A percentile compares a stretch with the other conserved stretches of the same genome.
phyloP scores from a whole-genome alignment of 345 rosid species.

The Populus ilicifolia region DNA sequence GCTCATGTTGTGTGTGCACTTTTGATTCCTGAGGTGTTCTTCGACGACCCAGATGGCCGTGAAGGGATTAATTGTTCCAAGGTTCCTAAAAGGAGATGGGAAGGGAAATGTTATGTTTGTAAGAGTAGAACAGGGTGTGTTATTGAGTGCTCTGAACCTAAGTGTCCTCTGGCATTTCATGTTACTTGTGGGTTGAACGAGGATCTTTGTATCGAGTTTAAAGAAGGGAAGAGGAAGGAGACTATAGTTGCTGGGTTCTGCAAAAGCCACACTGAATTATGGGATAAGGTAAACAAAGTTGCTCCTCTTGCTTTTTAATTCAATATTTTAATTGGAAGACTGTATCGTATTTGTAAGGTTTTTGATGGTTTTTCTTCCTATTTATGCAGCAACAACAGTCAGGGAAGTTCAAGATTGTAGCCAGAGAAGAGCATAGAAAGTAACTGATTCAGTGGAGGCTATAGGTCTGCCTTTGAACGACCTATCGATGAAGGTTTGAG shows the following conservation, averaged over 20 bases:
- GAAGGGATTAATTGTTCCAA: slow-evolving; percentile 62
- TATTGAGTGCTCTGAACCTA: slow-evolving; percentile 81
- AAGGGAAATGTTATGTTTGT: slow-evolving; percentile 61
- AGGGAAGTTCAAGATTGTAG: slow-evolving; percentile 95
- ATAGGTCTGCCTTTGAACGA: background rate
- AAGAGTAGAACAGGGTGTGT: slow-evolving; percentile 58
- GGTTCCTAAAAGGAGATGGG: slow-evolving; percentile 64
- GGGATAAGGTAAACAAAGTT: slow-evolving; percentile 60
- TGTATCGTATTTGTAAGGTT: background rate
- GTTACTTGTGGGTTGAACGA: slow-evolving; percentile 78
- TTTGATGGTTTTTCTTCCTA: background rate
- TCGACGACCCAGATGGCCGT: slow-evolving; percentile 77
- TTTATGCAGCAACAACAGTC: slow-evolving; percentile 75
- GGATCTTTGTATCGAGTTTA: slow-evolving; percentile 73
- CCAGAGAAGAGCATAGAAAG: slow-evolving; percentile 47
- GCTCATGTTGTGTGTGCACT: slow-evolving; percentile 78
- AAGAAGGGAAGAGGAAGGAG: slow-evolving; percentile 52
- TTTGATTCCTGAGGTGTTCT: slow-evolving; percentile 83
- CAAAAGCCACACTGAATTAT: slow-evolving; percentile 59
- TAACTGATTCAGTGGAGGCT: slow-evolving; percentile 12
- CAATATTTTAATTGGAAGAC: background rate
- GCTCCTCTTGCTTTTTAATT: background rate
- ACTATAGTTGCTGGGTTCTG: slow-evolving; percentile 89
- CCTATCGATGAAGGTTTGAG: background rate
- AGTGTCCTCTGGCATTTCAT: slow-evolving; percentile 65